Percentiles rank a stretch among this genome's conserved stretches.
phyloP scores from a whole-genome alignment of 208 protist species.

The Trypanosoma scelopori region DNA sequence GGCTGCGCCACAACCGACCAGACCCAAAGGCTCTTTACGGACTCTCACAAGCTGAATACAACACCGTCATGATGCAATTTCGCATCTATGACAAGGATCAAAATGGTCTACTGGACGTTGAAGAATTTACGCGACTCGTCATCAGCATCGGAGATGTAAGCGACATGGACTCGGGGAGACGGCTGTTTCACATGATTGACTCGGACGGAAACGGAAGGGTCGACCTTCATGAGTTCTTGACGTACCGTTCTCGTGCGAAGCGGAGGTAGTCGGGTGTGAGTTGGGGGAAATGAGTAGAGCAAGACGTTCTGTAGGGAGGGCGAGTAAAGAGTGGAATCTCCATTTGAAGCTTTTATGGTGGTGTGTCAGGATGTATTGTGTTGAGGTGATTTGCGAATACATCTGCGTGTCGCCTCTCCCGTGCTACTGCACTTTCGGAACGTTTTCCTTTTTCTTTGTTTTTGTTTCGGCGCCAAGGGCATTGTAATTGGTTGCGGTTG shows the following conservation, averaged over 20 bases:
- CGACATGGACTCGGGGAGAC: constrained; percentile 29
- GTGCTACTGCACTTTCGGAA: neutral
- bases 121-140: constrained; percentile 65
- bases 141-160: constrained; percentile 48
- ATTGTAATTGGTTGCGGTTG: no score
- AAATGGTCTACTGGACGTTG: constrained; percentile 53
- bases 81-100: constrained; percentile 71
- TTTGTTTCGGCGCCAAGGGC: no score
- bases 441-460: no score
- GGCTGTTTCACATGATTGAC: constrained; percentile 68
- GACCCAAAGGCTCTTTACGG: constrained; percentile 74
- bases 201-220: constrained; percentile 41
- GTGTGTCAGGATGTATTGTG: no score
- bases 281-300: neutral
- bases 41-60: constrained; percentile 77
- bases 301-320: neutral
- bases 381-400: no score
- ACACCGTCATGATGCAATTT: constrained; percentile 89
- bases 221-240: constrained; percentile 79
- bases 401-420: no score
- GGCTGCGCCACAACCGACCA: constrained; percentile 71
- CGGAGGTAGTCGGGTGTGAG: constrained; percentile 6
- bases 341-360: no score
- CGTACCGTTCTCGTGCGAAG: constrained; percentile 42
- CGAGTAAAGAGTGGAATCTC: neutral